phyloP scores from a whole-genome alignment of 495 filamentous ascomycete genomes.

The Hyaloscypha finlandica region DNA sequence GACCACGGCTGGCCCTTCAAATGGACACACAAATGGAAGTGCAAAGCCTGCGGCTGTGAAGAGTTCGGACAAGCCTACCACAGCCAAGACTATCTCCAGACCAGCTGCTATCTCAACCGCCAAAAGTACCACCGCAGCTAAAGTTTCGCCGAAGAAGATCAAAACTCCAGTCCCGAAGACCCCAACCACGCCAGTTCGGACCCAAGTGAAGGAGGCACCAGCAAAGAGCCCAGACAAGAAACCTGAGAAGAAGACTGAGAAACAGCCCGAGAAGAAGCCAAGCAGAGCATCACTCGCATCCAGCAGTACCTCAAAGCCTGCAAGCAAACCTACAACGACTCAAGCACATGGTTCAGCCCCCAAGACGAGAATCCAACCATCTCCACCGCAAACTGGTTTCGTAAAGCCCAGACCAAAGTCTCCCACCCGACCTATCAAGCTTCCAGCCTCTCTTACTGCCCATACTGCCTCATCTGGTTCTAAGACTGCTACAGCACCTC shows the following conservation, averaged over 20 bases:
- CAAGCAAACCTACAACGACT: slow-evolving; percentile 33
- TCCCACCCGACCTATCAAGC: slow-evolving; percentile 62
- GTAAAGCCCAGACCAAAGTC: slow-evolving; percentile 64
- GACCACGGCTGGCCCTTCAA: slow-evolving; percentile 4
- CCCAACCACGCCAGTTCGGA: slow-evolving; percentile 28
- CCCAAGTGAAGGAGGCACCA: slow-evolving; percentile 10
- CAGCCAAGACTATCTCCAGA: slow-evolving; percentile 42
- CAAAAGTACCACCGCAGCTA: slow-evolving; percentile 38
- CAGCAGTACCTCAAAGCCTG: slow-evolving; percentile 25
- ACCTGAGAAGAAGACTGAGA: slow-evolving; percentile 15
- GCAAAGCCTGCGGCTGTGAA: slow-evolving; percentile 31
- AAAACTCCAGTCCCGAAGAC: slow-evolving; percentile 31
- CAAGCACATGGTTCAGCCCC: slow-evolving; percentile 36
- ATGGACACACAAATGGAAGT: slow-evolving; percentile 29
- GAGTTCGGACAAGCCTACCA: slow-evolving; percentile 28
- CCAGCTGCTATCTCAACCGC: slow-evolving; percentile 44
- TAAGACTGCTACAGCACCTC: slow-evolving; percentile 42
- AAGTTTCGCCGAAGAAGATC: slow-evolving; percentile 35
- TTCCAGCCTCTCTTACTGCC: slow-evolving; percentile 62
- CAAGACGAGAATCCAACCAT: slow-evolving; percentile 40
- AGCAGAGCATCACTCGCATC: slow-evolving; percentile 19
- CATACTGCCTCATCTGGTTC: slow-evolving; percentile 63
- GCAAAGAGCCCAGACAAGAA: slow-evolving; percentile 21
- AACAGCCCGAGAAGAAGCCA: slow-evolving; percentile 22
- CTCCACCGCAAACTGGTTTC: slow-evolving; percentile 44